Conservation (phyloP, 371 early-diverging fungal species). For the Rhizopus arrhizus region DNA sequence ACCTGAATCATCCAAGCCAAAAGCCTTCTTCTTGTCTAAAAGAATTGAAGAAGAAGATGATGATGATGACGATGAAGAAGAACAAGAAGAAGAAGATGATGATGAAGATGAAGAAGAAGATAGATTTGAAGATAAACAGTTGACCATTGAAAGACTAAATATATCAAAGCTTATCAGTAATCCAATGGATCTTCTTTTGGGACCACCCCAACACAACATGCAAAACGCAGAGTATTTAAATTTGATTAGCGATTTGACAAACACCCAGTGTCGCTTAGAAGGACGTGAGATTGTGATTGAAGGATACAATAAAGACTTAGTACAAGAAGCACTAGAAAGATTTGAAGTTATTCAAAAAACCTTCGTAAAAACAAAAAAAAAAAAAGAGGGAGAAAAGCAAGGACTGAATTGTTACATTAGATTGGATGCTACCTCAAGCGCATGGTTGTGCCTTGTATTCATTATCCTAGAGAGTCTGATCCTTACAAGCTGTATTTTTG, state of each 20-base stretch:
- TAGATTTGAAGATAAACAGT: not conserved
- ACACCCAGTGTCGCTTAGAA: constrained; percentile 24
- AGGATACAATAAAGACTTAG: constrained; percentile 18
- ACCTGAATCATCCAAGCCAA: not conserved
- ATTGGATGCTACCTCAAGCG: constrained; percentile 16
- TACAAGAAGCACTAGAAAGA: constrained; percentile 36
- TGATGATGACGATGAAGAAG: not conserved
- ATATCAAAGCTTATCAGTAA: constrained; percentile 30
- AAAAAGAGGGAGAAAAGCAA: not conserved
- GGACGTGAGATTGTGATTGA: constrained; percentile 27
- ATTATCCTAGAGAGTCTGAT: constrained; percentile 35
- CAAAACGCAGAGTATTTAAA: constrained; percentile 28
- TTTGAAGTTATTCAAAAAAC: constrained; percentile 37
- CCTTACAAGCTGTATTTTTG: constrained; percentile 41
- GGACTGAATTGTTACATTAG: constrained; percentile 14
- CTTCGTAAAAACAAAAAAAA: constrained; percentile 28
- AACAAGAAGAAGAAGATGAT: not conserved
- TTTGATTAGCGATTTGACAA: constrained; percentile 24
- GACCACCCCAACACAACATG: constrained; percentile 26
- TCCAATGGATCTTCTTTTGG: constrained; percentile 26
- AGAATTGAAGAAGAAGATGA: not conserved
- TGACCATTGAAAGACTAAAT: constrained; percentile 17
- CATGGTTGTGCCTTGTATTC: constrained; percentile 33
- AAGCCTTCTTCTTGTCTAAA: not conserved
- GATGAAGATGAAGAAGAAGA: not conserved